Conservation (phyloP, 2,329 filamentous ascomycete species). For the Knoxdaviesia capensis region DNA sequence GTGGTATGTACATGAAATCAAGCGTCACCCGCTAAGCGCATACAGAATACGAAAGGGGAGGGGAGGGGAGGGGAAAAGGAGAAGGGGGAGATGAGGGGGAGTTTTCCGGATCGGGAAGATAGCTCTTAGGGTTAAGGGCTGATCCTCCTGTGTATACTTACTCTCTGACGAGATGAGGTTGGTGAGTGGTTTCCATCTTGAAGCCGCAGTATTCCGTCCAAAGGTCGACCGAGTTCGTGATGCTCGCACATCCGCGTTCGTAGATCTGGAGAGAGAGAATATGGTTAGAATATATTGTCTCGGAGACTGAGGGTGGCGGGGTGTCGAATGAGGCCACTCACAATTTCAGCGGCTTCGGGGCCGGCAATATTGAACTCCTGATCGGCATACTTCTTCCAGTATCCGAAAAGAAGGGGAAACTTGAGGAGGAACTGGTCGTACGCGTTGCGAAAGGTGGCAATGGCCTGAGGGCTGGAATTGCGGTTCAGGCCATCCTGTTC, state of each 20-base stretch:
- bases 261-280: conserved; percentile 45
- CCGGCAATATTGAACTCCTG: conserved; percentile 93
- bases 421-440: conserved; percentile 90
- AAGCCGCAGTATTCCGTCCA: conserved; percentile 97
- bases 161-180: conserved; percentile 92
- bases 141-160: conserved; percentile 63
- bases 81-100: conserved; percentile 12
- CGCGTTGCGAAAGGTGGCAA: conserved; percentile 66
- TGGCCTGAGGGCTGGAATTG: conserved; percentile 87
- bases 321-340: conserved; percentile 15
- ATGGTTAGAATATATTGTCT: neutral
- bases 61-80: conserved; percentile 13
- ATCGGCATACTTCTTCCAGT: conserved; percentile 99
- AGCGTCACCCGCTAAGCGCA: too few relatives aligned
- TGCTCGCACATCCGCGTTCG: conserved; percentile 82
- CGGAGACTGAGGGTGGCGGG: neutral
- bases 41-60: neutral
- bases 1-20: too few relatives aligned
- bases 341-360: conserved; percentile 93
- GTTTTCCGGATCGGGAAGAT: neutral
- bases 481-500: conserved; percentile 89
- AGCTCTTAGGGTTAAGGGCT: conserved; percentile 36
- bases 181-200: conserved; percentile 94
- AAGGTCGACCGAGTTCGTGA: conserved; percentile 82
- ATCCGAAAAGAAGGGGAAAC: conserved; percentile 88